These are phyloP conservation scores for Metarhizium brunneum DNA, from an alignment of 2,329 filamentous ascomycete genomes.

Conservation along the genomic window DNA sequence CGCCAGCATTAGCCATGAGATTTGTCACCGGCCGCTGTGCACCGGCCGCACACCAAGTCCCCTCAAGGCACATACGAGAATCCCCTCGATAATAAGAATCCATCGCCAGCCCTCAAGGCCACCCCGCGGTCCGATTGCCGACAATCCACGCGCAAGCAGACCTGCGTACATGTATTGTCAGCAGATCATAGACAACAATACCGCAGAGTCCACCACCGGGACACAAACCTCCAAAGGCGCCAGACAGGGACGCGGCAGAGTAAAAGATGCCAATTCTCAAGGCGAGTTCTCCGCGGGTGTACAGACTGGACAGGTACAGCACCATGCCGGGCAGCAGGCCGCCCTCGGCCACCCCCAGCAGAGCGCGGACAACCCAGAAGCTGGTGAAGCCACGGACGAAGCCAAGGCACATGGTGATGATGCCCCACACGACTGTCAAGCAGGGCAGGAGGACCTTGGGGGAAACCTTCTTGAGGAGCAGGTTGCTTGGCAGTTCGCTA, in stretches of 20 bases:
- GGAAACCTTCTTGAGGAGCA: conserved; percentile 52
- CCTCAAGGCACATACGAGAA: conserved; percentile 27
- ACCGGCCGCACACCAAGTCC: not conserved
- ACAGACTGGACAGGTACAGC: conserved; percentile 68
- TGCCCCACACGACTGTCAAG: conserved; percentile 55
- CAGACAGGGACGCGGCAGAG: conserved; percentile 59
- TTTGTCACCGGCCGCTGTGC: not conserved
- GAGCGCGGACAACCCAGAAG: conserved; percentile 57
- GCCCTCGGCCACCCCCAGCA: conserved; percentile 60
- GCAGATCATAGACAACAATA: conserved; percentile 31
- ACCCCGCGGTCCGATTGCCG: conserved; percentile 50
- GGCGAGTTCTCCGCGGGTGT: conserved; percentile 63
- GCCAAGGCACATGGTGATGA: conserved; percentile 61
- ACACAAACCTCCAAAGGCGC: conserved; percentile 53
- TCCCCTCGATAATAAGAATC: conserved; percentile 51
- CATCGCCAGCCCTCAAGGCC: conserved; percentile 63
- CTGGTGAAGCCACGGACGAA: conserved; percentile 55
- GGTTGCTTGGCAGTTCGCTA: conserved; percentile 53
- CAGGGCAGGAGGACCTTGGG: conserved; percentile 55
- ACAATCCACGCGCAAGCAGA: conserved; percentile 64
- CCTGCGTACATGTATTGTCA: conserved; percentile 49
- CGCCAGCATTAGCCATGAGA: not conserved
- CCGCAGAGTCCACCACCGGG: conserved; percentile 49
- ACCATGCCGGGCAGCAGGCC: conserved; percentile 61
- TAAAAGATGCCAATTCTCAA: conserved; percentile 66